Conservation (phyloP, 2,329 filamentous ascomycete species). For the Botrytis sinoallii region DNA sequence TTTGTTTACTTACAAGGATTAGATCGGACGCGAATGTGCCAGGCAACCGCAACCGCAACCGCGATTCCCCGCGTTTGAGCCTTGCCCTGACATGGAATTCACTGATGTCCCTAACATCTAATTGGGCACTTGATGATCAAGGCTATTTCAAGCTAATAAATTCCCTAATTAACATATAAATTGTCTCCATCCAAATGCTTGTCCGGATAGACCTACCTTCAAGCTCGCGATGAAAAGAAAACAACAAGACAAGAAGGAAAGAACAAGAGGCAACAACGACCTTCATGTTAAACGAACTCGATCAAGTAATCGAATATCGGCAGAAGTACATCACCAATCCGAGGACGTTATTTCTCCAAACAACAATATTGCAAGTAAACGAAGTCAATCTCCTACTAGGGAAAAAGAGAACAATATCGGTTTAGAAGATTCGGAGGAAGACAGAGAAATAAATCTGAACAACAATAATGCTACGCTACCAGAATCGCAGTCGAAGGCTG, state of each 20-base stretch:
- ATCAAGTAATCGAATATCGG: constrained; percentile 10
- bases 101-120: not conserved
- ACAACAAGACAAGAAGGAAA: constrained; percentile 21
- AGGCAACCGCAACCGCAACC: not conserved
- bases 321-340: not conserved
- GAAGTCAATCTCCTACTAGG: not conserved
- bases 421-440: constrained; percentile 11
- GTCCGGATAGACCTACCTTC: not conserved
- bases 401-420: not conserved
- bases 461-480: not conserved
- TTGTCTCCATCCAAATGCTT: not conserved
- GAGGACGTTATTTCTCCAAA: not conserved
- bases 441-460: not conserved
- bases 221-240: constrained; percentile 27
- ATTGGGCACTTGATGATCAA: not conserved
- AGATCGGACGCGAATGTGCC: constrained; percentile 2
- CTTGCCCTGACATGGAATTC: not conserved
- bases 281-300: constrained; percentile 23
- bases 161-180: not conserved
- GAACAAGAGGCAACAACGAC: constrained; percentile 20
- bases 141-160: not conserved
- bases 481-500: not conserved
- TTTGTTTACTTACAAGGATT: constrained; percentile 19
- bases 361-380: not conserved
- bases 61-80: not conserved